phyloP scores from a whole-genome alignment of 1,139 yeast genomes.

The Blastobotrys buckinghamii region DNA sequence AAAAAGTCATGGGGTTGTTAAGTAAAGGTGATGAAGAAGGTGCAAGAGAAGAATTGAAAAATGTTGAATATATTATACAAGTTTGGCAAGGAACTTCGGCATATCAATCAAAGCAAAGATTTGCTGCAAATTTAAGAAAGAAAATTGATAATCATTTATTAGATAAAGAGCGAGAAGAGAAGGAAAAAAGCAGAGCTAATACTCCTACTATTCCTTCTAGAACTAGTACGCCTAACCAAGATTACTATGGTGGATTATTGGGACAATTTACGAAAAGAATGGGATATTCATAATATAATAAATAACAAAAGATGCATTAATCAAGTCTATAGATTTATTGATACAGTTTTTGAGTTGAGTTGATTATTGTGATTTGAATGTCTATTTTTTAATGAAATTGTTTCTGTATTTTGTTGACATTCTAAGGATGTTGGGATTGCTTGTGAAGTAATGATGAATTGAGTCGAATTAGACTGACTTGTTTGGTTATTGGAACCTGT shows the following conservation, averaged over 20 bases:
- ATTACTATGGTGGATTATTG: conserved; percentile 18
- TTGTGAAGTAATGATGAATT: no score
- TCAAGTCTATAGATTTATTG: no score
- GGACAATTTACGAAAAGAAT: conserved; percentile 21
- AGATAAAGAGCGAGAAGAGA: conserved; percentile 2
- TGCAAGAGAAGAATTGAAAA: conserved; percentile 23
- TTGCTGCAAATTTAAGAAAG: conserved; percentile 23
- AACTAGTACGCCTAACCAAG: conserved; percentile 6
- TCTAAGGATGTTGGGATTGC: no score
- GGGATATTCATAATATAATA: conserved; percentile 17
- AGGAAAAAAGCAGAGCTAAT: no score
- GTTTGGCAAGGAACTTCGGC: conserved; percentile 31
- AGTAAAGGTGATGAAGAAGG: conserved; percentile 20
- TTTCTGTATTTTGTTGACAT: no score
- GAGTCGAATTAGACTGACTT: no score
- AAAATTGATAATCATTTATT: conserved; percentile 21
- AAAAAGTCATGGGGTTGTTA: conserved; percentile 19
- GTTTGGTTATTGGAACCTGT: no score
- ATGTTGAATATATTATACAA: conserved; percentile 20
- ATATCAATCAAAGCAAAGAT: conserved; percentile 21
- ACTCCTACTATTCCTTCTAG: conserved; percentile 7
- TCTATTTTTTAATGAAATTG: no score
- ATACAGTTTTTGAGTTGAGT: no score
- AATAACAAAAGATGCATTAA: no score
- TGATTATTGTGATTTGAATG: no score